phyloP scores from a whole-genome alignment of 192 early-diverging fungal genomes.

The Gamsiella multidivaricata region DNA sequence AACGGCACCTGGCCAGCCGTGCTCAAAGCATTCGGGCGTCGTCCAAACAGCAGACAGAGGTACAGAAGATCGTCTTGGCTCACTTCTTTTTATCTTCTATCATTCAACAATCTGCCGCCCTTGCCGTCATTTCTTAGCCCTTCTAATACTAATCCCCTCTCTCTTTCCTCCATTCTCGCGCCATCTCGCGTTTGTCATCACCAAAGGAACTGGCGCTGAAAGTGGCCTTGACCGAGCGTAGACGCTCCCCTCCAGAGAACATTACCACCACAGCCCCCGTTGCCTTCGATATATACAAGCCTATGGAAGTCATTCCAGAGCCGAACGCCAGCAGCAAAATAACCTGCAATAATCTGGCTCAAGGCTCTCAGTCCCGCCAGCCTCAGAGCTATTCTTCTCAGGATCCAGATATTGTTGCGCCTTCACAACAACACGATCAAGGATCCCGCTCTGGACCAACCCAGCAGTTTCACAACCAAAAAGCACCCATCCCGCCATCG shows the following conservation, averaged over 20 bases:
- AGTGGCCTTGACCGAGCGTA: not conserved
- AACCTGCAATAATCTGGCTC: not conserved
- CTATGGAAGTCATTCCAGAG: not conserved
- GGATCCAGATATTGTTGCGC: constrained; percentile 7
- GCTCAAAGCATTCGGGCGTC: constrained; percentile 40
- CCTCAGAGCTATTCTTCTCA: constrained; percentile 17
- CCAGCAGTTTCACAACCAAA: constrained; percentile 18
- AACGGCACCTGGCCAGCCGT: constrained; percentile 39
- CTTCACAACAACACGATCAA: constrained; percentile 1
- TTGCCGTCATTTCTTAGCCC: not conserved
- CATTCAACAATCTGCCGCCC: too few species aligned
- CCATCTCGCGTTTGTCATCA: not conserved
- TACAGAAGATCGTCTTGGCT: too few species aligned
- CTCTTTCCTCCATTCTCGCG: not conserved
- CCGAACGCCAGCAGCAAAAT: not conserved
- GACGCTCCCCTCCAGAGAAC: constrained; percentile 13
- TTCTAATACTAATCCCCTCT: not conserved
- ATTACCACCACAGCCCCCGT: not conserved
- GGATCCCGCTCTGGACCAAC: constrained; percentile 33
- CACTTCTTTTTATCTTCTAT: too few species aligned
- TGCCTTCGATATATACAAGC: not conserved
- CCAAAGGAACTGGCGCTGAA: constrained; percentile 11
- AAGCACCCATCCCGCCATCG: constrained; percentile 21
- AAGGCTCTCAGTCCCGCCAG: constrained; percentile 6
- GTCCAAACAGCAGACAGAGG: constrained; percentile 17